Evolutionary conservation across 2,329 filamentous ascomycete genomes (phyloP).

Genomic region (Canariomyces notabilis): DNA sequence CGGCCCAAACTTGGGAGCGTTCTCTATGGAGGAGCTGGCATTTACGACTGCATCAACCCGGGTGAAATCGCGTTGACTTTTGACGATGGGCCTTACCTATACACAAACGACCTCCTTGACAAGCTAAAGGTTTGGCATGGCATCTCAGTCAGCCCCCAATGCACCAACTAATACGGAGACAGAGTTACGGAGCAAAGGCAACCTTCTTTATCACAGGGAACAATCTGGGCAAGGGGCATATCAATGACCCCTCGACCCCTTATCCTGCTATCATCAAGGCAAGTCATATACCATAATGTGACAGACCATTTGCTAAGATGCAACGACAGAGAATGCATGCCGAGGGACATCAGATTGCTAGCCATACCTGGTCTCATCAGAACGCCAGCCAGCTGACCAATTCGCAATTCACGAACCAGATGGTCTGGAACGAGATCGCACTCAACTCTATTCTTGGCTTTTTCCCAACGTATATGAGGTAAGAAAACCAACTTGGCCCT

Average conservation of each 20-base stretch:
- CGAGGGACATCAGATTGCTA: constrained; percentile 45
- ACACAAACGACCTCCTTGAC: constrained; percentile 58
- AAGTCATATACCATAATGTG: constrained; percentile 3
- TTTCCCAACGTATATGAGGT: constrained; percentile 44
- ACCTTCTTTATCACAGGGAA: constrained; percentile 64
- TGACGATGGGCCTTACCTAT: constrained; percentile 61
- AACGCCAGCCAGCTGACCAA: constrained; percentile 35
- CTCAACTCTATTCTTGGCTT: constrained; percentile 39
- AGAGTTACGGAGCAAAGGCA: constrained; percentile 54
- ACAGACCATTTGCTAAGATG: constrained; percentile 8
- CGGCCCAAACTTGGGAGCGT: constrained; percentile 50
- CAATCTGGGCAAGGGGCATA: constrained; percentile 51
- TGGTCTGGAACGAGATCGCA: constrained; percentile 43
- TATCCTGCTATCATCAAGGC: constrained; percentile 43
- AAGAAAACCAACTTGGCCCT: not conserved
- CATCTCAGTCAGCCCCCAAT: not conserved
- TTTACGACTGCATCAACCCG: constrained; percentile 51
- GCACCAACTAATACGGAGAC: constrained; percentile 6
- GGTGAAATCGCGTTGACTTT: constrained; percentile 62
- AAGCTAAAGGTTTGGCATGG: constrained; percentile 40
- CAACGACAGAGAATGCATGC: constrained; percentile 39
- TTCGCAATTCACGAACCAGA: constrained; percentile 34
- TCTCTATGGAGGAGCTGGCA: constrained; percentile 51
- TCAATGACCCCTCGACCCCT: constrained; percentile 44
- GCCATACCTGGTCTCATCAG: constrained; percentile 44